Evolutionary conservation across 495 filamentous ascomycete species (phyloP), one percentile per base, ranked within the genome.

Genomic region (Talaromyces wortmannii): DNA sequence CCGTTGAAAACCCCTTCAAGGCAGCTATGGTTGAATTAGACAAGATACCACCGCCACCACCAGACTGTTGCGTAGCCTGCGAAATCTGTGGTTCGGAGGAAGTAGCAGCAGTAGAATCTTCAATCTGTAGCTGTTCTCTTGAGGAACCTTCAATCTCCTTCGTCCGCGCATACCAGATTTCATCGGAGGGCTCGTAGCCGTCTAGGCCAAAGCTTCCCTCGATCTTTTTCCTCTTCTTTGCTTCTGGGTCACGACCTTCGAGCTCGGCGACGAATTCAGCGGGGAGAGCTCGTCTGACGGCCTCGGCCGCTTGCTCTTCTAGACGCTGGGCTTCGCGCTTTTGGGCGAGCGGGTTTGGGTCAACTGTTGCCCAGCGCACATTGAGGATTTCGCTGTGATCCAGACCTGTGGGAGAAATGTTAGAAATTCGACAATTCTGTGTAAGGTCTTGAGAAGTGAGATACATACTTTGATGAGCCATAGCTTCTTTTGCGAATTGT

Each of bases 261-360:
- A 98, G 84, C 72, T 99, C 91, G 0, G 90, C 89, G 2, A 99
- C 87, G 62, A 90, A 97, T 23, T 88, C 90, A 2, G 85, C 91
- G 0, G 95, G 95, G n/a, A 99, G 71, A 6, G 95, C 94, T 43
- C 85, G 78, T 18, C 95, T 77, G 42, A 99, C 90, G 8, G 95
- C 95, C 64, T 97, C 95, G 0, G 94, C 95, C n/a, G 95, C 95
- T 70, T 97, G 92, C 67, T 99, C 95, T 69, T 99, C 95, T 50
- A 99, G 84, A 15, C 86, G 78, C 33, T 89, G 78, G 16, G 89
- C 92, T 65, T 99, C 95, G 33, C 95, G 82, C 59, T 94, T 92
- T 67, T 96, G 92, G 8, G 94, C 90, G 78, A 90, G 82, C 0
- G 95, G 95, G 59, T 99, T 99, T 16, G 95, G 95, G 66, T 99